Percentiles rank a stretch among this genome's conserved stretches.
phyloP scores from a whole-genome alignment of 495 filamentous ascomycete species.

The Xylaria intraflava region DNA sequence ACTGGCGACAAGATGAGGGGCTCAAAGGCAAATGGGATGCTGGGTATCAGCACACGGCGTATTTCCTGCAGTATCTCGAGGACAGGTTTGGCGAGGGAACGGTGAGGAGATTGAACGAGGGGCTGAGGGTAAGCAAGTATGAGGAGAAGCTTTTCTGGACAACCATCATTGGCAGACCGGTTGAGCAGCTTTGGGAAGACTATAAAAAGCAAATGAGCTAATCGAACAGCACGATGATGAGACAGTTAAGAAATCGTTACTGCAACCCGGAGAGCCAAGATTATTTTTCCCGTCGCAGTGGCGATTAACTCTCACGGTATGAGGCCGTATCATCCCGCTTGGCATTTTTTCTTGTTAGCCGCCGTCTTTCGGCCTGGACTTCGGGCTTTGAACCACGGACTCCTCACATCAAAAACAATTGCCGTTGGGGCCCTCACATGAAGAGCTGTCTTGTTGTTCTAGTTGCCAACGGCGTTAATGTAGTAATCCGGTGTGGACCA shows the following conservation, averaged over 20 bases:
- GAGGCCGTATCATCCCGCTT: too few relatives aligned
- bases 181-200: constrained; percentile 67
- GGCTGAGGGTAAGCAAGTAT: constrained; percentile 52
- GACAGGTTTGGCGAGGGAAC: constrained; percentile 59
- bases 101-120: constrained; percentile 67
- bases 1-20: constrained; percentile 61
- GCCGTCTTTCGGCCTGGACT: too few relatives aligned
- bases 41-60: constrained; percentile 89
- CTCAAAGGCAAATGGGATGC: constrained; percentile 68
- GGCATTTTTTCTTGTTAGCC: too few relatives aligned
- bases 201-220: constrained; percentile 39
- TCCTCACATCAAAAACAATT: too few relatives aligned
- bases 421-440: too few relatives aligned
- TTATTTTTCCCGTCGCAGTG: neutral
- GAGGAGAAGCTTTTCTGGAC: constrained; percentile 64
- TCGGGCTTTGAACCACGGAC: too few relatives aligned
- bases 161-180: constrained; percentile 53
- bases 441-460: too few relatives aligned
- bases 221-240: neutral
- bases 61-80: constrained; percentile 77
- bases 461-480: too few relatives aligned
- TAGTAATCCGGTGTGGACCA: neutral
- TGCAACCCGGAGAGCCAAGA: neutral
- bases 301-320: too few relatives aligned
- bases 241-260: neutral